Base-by-base conservation (phyloP, 2,329 filamentous ascomycete genomes). In the Sarocladiaceae sp. region DNA sequence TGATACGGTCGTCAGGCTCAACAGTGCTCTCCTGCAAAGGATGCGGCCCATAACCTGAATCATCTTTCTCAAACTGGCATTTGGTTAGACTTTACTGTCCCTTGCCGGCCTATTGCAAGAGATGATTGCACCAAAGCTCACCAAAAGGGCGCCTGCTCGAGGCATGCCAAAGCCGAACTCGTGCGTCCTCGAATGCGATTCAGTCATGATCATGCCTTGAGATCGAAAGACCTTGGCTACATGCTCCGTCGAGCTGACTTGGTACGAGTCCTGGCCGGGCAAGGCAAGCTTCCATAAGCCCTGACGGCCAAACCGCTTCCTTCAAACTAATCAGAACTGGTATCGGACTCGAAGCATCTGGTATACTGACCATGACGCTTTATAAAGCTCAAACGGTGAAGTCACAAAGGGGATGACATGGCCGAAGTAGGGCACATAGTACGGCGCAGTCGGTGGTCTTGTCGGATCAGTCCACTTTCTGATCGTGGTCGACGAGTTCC, bases 241-340 rank as follows among this genome's bases (percentile, higher is more conserved):
- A 11, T 42, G 39, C 10, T 42, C 39, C 3, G 39, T 3, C 4
- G 23, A 29, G n/a, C 5, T 29, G 4, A 32, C 39, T 31, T 42
- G 39, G 24, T 31, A 42, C 10, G 39, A 29, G n/a, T 19, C 39
- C 10, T 18, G 16, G 5, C 26, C 39, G 5, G 26, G 39, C 5
- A 42, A n/a, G n/a, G 11, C 6, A 15, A 42, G 15, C 39, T 32
- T 32, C 23, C 23, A 42, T 6, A 42, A 12, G 4, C 39, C 26
- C 16, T 32, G 23, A 21, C 39, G 39, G n/a, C 39, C 39, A 19
- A 42, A 42, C 12, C 26, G 39, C n/a, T 42, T 21, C 23, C 39
- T 29, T 9, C 26, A 29, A 9, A 29, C n/a, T 9, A 9, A 29
- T n/a, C n/a, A n/a, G n/a, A n/a, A n/a, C n/a, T 29, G n/a, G 26